Conservation (phyloP, 73 alveolate genomes). For the Paramecium caudatum region DNA sequence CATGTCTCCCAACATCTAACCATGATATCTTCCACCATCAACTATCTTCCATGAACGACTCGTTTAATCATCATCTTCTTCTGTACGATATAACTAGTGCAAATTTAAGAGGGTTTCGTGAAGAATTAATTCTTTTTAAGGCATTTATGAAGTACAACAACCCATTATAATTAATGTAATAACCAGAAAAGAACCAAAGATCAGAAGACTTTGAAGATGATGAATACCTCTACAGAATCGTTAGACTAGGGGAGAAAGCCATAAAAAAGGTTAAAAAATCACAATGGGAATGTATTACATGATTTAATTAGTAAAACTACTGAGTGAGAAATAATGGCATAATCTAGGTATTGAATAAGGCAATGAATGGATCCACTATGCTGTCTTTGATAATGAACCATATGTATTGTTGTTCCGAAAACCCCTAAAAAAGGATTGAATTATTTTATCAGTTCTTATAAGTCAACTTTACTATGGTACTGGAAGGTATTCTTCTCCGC, state of each 20-base stretch:
- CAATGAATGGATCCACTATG: neutral
- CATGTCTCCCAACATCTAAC: neutral
- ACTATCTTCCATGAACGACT: slow-evolving; percentile 22
- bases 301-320: neutral
- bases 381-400: slow-evolving; percentile 1
- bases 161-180: slow-evolving; percentile 21
- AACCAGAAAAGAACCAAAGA: neutral
- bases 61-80: slow-evolving; percentile 47
- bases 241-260: neutral
- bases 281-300: neutral
- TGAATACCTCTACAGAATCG: neutral
- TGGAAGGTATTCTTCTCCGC: slow-evolving; percentile 81
- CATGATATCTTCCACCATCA: slow-evolving; percentile 66
- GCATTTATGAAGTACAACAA: slow-evolving; percentile 9
- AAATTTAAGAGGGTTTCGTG: slow-evolving; percentile 44
- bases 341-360: neutral
- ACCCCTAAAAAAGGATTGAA: too few relatives aligned
- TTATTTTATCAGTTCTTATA: slow-evolving; percentile 44
- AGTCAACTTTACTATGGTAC: slow-evolving; percentile 81
- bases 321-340: neutral
- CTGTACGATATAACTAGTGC: neutral
- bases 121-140: neutral
- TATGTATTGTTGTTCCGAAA: neutral
- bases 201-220: slow-evolving; percentile 7
- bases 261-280: neutral